Base-by-base conservation (phyloP, 805 yeast species). In the Pichia rugopelliculosa region DNA sequence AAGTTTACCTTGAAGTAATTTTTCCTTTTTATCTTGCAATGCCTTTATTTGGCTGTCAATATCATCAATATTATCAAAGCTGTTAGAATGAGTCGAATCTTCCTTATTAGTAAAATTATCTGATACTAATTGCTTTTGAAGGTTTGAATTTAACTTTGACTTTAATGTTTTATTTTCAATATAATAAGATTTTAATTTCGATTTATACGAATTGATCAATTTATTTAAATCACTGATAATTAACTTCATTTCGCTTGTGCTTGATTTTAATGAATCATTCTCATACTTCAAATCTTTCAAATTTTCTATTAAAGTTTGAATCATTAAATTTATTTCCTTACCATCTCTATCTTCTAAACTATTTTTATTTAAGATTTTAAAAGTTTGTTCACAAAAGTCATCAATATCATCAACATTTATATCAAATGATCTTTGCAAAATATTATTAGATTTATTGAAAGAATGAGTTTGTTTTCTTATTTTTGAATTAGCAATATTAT, bases 191-290 rank as follows among this genome's bases (percentile, higher is more conserved):
- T 50, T 51, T 46, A 54, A 42, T 37, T 58, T 45, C 48, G 57
- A 20, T 51, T 47, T 44, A 24, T 52, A 49, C 1, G 45, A 20
- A 21, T 44, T 43, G n/a, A 45, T 42, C n/a, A 51, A 39, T 21
- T 36, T 39, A 21, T 48, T 46, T 30, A 60, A 45, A 42, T 59
- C 62, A 44, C 52, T 54, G 15, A 53, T 53, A 9, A 60, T 48
- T 17, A 56, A 52, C 40, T 62, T 59, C 11, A 64, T 54, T 17
- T 62, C 62, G 34, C 58, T 53, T 27, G 49, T 23, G 12, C 46
- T 44, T 6, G 10, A 18, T 9, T 27, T 41, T 4, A 50, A 25
- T 17, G 4, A 24, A 9, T 17, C 18, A 26, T 48, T 50, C 37
- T 53, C 42, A 13, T 10, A 21, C 24, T 44, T 53, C 4, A 38